phyloP scores from a whole-genome alignment of 768 basidiomycete species.

The Saitozyma podzolica region DNA sequence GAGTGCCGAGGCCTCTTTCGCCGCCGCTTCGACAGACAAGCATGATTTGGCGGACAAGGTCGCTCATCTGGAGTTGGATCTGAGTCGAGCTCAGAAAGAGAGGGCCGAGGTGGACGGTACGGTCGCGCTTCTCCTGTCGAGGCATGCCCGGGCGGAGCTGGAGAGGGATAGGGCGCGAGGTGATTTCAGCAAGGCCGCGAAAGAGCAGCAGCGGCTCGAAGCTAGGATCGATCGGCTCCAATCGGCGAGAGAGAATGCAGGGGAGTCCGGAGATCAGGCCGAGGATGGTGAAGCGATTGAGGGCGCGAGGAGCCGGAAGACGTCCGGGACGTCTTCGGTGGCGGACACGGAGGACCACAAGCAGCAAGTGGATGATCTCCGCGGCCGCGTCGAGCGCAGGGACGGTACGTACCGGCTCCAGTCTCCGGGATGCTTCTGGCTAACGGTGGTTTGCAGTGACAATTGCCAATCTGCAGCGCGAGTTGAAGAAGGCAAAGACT shows the following conservation, averaged over 20 bases:
- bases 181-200: no score
- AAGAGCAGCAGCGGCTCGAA: not conserved
- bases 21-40: slow-evolving; percentile 15
- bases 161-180: no score
- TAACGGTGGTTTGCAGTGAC: no score
- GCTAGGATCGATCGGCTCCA: not conserved
- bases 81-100: slow-evolving; percentile 6
- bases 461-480: slow-evolving; percentile 2
- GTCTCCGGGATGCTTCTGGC: no score
- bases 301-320: not conserved
- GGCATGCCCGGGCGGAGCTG: no score
- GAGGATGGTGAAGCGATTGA: not conserved
- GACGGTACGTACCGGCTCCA: not conserved
- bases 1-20: slow-evolving; percentile 3
- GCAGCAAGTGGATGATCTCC: not conserved
- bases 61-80: slow-evolving; percentile 3
- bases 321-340: not conserved
- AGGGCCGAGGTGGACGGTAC: slow-evolving; percentile 4
- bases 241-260: not conserved
- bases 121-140: no score
- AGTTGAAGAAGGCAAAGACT: slow-evolving; percentile 5
- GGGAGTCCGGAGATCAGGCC: not conserved
- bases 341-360: not conserved
- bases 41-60: slow-evolving; percentile 14
- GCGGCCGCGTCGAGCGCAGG: not conserved